Evolutionary conservation across 2,329 filamentous ascomycete species (phyloP), one percentile per base, ranked within the genome.

Genomic region (Escovopsis weberi): DNA sequence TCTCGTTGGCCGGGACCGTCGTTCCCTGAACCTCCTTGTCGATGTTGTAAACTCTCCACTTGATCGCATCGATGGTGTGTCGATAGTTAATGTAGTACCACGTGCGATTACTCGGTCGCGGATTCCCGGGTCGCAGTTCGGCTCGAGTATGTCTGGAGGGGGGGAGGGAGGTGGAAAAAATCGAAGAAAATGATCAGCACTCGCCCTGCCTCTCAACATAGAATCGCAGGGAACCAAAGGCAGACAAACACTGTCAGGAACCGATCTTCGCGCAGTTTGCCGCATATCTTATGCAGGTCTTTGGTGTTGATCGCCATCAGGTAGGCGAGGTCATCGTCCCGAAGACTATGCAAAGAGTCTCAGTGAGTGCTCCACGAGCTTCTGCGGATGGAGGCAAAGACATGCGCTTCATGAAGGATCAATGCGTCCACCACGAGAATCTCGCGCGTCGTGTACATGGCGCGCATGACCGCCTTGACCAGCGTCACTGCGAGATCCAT

Each of bases 11-110:
- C 0, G 85, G 81, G 15, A 85, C 79, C 12, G 85, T 84, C 45
- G 85, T 80, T 12, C 81, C 80, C 62, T 95, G 88, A 45, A 96
- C 86, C 43, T 82, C 79, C 59, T 89, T 88, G 51, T 88, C 87
- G 52, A 96, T 78, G 44, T 81, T 82, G 57, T 89, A 88, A 41
- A 94, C 79, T 48, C 85, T 82, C 74, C 84, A 98, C 62, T 98
- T 98, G 64, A 94, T 93, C 39, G 85, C 86, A 63, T 98, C 91
- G 55, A 98, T 86, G 33, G 89, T 86, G 45, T 85, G 83, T 46
- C 91, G 85, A 56, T 93, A 93, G 59, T 95, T 88, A 59, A 98
- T 89, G 63, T 85, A 98, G 67, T 94, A 98, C 71, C 94, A 98
- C 48, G 89, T 94, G 54, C 85, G 78, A 57, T 82, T 87, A 51